Base-by-base conservation (phyloP, 2,329 filamentous ascomycete genomes). In the Aureobasidium melanogenum region DNA sequence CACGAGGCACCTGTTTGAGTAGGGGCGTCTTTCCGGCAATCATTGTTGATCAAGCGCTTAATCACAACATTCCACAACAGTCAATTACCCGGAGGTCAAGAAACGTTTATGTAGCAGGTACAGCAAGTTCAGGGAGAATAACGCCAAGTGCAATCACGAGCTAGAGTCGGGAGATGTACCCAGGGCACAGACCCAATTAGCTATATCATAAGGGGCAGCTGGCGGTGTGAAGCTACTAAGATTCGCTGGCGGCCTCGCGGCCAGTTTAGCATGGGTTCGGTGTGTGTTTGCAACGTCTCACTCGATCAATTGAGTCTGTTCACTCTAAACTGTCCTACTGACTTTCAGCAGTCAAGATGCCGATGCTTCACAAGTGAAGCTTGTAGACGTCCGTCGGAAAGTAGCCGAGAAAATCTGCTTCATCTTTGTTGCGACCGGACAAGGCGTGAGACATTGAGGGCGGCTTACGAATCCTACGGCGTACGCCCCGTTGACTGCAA, bases 171-270 rank as follows among this genome's bases (percentile, higher is more conserved):
- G 9, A 26, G 36, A 5, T 15, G 34, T n/a, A 15, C 48, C 7
- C 24, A n/a, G 34, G 43, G 52, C 52, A 55, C 52, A 44, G 52
- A 44, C 52, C 38, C 1, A 15, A 34, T 22, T 43, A 22, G 26
- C 26, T 39, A 43, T 43, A 44, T 43, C 52, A 44, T 28, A 46
- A 43, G 52, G 38, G 52, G 52, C 38, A 10, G 52, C 24, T 39
- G 26, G 52, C 52, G 52, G 52, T 55, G 51, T 55, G 52, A 32
- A 55, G 36, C 10, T 54, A 26, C 52, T 55, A 44, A 55, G 28
- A 44, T 55, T 55, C 22, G 52, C 38, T 44, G 52, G 52, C 38
- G 52, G 52, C 52, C 52, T 46, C 22, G 38, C 19, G 52, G n/a
- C n/a, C 36, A 39, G 9, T 54, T 30, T 24, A 54, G 30, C 15